A percentile compares a stretch with the other conserved stretches of the same genome.
Evolutionary conservation across 2,329 filamentous ascomycete genomes (phyloP).

Genomic region (Alternaria angustiovoidea): DNA sequence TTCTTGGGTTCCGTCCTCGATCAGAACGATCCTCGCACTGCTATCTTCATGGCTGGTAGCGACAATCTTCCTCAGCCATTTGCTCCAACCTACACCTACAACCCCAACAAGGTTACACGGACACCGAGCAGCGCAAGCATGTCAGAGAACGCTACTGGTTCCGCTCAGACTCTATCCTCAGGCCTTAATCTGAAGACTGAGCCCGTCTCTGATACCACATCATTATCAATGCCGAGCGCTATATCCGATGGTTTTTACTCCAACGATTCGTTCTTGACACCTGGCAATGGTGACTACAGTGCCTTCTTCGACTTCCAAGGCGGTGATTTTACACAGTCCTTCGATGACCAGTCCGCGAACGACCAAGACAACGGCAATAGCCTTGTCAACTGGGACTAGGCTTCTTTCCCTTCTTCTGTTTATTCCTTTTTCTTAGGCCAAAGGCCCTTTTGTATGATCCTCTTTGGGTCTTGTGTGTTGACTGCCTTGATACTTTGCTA

Average conservation of each 20-base stretch:
- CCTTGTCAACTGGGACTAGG: constrained; percentile 38
- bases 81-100: constrained; percentile 55
- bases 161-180: constrained; percentile 53
- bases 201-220: constrained; percentile 15
- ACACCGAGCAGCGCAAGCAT: constrained; percentile 9
- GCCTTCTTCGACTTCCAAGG: constrained; percentile 34
- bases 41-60: constrained; percentile 58
- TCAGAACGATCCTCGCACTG: constrained; percentile 54
- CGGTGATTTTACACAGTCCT: constrained; percentile 21
- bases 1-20: constrained; percentile 59
- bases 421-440: neutral
- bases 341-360: constrained; percentile 26
- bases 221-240: constrained; percentile 28
- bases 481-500: neutral
- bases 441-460: neutral
- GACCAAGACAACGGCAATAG: constrained; percentile 32
- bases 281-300: constrained; percentile 31
- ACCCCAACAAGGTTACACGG: constrained; percentile 52
- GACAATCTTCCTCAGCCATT: constrained; percentile 52
- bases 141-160: constrained; percentile 48
- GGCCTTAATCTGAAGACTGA: constrained; percentile 37
- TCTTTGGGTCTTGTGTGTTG: neutral
- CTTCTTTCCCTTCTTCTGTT: neutral
- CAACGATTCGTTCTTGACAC: constrained; percentile 29
- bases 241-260: constrained; percentile 34